Conservation (phyloP, 352 stramenopile species). For the Globisporangium yorkense region DNA sequence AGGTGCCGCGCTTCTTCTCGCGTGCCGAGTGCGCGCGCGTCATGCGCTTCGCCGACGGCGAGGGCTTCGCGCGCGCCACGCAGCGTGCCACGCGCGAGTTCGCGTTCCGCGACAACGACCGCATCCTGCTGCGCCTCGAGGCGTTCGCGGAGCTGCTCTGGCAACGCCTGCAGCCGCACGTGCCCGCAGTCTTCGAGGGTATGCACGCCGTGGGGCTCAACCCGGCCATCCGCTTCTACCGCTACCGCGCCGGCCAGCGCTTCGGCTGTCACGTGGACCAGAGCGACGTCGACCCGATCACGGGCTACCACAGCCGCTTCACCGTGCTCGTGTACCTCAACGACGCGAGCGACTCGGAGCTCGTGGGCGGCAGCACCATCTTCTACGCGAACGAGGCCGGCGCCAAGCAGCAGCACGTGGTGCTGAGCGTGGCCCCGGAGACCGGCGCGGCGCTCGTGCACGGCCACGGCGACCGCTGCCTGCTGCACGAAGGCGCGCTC, state of each 20-base stretch:
- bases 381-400: constrained; percentile 61
- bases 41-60: constrained; percentile 42
- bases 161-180: constrained; percentile 47
- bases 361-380: constrained; percentile 55
- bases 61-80: constrained; percentile 64
- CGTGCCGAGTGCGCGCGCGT: constrained; percentile 52
- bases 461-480: constrained; percentile 63
- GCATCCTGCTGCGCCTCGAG: constrained; percentile 54
- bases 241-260: constrained; percentile 56
- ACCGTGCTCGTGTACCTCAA: constrained; percentile 83
- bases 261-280: constrained; percentile 85
- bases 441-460: constrained; percentile 69
- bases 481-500: constrained; percentile 70
- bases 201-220: constrained; percentile 67
- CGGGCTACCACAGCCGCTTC: constrained; percentile 67
- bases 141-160: constrained; percentile 64
- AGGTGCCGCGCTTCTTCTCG: constrained; percentile 57
- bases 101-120: constrained; percentile 75
- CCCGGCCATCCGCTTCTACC: constrained; percentile 70
- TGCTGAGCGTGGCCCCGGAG: constrained; percentile 53
- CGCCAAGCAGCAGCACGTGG: constrained; percentile 33
- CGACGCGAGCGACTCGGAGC: constrained; percentile 63
- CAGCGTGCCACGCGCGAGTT: constrained; percentile 59
- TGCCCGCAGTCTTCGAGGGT: constrained; percentile 50
- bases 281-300: constrained; percentile 72